These are phyloP conservation scores for Darksidea phi DNA, from an alignment of 495 filamentous ascomycete species.

Conservation along the genomic window DNA sequence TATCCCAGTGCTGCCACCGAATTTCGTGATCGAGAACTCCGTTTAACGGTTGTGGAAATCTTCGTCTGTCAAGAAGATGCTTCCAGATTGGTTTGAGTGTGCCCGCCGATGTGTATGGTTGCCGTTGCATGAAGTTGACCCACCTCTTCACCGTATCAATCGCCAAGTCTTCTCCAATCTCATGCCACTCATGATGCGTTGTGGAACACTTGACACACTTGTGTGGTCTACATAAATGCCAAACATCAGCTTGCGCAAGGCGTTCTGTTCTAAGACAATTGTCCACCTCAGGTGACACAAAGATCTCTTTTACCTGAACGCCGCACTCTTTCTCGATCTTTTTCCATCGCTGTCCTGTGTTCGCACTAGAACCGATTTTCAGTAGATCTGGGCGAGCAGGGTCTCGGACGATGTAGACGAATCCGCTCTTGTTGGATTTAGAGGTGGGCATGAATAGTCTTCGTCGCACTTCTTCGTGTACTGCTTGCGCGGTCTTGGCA, in stretches of 20 bases:
- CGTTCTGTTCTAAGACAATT: constrained; percentile 1
- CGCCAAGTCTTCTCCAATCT: constrained; percentile 7
- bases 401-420: constrained; percentile 6
- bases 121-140: constrained; percentile 3
- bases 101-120: constrained; percentile 4
- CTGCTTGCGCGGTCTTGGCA: background rate
- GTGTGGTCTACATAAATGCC: background rate
- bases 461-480: constrained; percentile 3
- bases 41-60: background rate
- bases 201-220: background rate
- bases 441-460: background rate
- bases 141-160: constrained; percentile 9
- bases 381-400: background rate
- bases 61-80: background rate
- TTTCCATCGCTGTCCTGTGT: background rate
- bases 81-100: constrained; percentile 8
- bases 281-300: background rate
- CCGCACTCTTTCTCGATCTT: background rate
- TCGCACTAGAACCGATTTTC: constrained; percentile 2
- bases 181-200: constrained; percentile 6
- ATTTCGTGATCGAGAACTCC: background rate
- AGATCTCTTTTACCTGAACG: background rate
- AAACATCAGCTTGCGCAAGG: constrained; percentile 1
- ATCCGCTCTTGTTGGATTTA: background rate
- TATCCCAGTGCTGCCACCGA: constrained; percentile 5